These are phyloP conservation scores for Fraxinus velutina DNA, from an alignment of 305 asterid genomes.

Conservation along the genomic window DNA sequence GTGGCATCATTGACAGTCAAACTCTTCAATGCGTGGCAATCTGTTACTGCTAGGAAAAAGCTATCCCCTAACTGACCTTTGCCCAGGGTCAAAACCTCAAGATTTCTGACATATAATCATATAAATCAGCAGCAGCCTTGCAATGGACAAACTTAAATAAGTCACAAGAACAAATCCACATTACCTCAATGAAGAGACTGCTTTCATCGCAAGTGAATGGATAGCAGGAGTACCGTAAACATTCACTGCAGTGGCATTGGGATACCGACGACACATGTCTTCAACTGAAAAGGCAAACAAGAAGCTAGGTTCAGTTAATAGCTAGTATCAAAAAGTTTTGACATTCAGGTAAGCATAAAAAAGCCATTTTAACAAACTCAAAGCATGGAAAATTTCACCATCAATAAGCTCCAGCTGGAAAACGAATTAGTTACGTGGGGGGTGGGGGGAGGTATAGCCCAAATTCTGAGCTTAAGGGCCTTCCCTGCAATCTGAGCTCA, in stretches of 20 bases:
- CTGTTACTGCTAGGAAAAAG: slow-evolving; percentile 73
- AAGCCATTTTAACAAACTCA: slow-evolving; percentile 1
- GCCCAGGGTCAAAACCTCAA: slow-evolving; percentile 83
- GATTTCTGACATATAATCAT: slow-evolving; percentile 54
- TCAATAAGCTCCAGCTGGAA: not conserved
- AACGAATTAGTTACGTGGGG: not conserved
- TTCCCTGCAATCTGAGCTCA: not conserved
- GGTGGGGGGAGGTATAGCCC: not conserved
- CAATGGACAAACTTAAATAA: not conserved
- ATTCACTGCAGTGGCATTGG: slow-evolving; percentile 83
- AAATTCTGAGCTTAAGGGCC: not conserved
- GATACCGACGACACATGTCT: slow-evolving; percentile 83
- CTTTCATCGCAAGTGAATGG: slow-evolving; percentile 68
- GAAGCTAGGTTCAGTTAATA: slow-evolving; percentile 11
- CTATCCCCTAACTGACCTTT: slow-evolving; percentile 80
- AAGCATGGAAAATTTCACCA: slow-evolving; percentile 1
- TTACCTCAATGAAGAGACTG: slow-evolving; percentile 72
- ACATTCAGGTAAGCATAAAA: not conserved
- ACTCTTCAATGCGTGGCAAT: slow-evolving; percentile 71
- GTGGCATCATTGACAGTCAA: slow-evolving; percentile 82
- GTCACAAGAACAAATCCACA: slow-evolving; percentile 15
- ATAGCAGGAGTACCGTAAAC: slow-evolving; percentile 64
- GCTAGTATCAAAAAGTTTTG: slow-evolving; percentile 14
- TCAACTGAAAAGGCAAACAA: slow-evolving; percentile 52
- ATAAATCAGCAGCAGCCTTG: slow-evolving; percentile 28